Evolutionary conservation across 1,139 yeast species (phyloP).

Genomic region (Saccharomyces hybrid): DNA sequence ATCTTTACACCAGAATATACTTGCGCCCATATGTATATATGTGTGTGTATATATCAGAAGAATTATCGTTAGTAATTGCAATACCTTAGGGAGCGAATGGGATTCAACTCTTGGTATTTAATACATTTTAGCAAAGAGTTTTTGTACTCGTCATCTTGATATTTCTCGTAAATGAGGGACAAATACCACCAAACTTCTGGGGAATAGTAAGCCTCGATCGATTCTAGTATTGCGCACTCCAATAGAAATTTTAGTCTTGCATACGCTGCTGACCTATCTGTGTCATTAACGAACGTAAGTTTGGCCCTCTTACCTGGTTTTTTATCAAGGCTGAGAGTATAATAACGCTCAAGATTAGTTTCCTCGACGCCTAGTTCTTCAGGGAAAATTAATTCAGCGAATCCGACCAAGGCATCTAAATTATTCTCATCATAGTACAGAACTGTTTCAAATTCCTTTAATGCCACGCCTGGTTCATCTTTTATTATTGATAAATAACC

Average conservation of each 20-base stretch:
- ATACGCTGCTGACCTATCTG: conserved; percentile 57
- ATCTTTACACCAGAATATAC: background rate
- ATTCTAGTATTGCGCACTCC: conserved; percentile 47
- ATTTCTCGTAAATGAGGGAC: conserved; percentile 54
- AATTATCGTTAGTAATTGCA: conserved; percentile 19
- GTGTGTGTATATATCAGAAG: background rate
- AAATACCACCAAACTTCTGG: conserved; percentile 73
- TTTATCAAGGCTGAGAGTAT: conserved; percentile 6
- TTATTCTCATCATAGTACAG: conserved; percentile 46
- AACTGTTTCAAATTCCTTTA: conserved; percentile 63
- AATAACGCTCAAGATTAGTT: conserved; percentile 11
- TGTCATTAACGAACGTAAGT: conserved; percentile 35
- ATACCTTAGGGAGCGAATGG: conserved; percentile 43
- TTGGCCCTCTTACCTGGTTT: background rate
- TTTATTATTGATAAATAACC: conserved; percentile 39
- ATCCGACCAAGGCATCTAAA: conserved; percentile 57
- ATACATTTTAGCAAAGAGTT: conserved; percentile 61
- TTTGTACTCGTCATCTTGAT: conserved; percentile 49
- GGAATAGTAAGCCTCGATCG: conserved; percentile 45
- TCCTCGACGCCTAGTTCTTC: conserved; percentile 14
- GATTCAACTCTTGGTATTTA: conserved; percentile 57
- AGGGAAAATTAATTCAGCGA: conserved; percentile 48
- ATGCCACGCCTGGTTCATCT: conserved; percentile 37
- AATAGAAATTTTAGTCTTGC: conserved; percentile 58
- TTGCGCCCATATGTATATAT: background rate